Base-by-base conservation (phyloP, 331 rosid species). In the Cydonia oblonga region DNA sequence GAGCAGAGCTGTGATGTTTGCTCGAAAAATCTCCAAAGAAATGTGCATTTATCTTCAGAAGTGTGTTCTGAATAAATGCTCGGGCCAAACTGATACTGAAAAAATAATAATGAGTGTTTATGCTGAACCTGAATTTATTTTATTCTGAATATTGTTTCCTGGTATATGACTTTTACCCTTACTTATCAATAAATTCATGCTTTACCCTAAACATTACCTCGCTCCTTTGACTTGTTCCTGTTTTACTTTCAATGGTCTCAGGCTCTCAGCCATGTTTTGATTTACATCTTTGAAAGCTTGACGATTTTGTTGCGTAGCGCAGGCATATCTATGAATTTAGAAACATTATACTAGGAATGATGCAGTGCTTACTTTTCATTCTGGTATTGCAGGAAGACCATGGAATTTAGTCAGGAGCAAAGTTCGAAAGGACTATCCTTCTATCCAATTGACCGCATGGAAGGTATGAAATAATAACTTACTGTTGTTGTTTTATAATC, bases 381-480 rank as follows among this genome's bases (percentile, higher is more conserved):
- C 30, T 63, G 72, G 40, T 58, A 24, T 60, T 72, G 54, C 87
- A 93, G 98, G 98, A 46, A 86, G 97, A 77, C 83, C 90, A 58
- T 93, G 90, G 97, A 80, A 67, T 80, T 54, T 68, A 60, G 93
- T 83, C 59, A 82, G 66, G 71, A 82, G 66, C 26, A 93, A 93
- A 77, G 86, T 90, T 65, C 54, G 82, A 76, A 86, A 73, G 32
- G 92, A 90, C 84, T 93, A 87, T 78, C 97, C 96, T n/a, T 78
- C 87, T 22, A 71, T 93, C 83, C 98, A 93, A 68, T 71, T 90
- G 84, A 82, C 89, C 49, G 97, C 98, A 10, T 93, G 98, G 98
- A 91, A 87, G 96, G 98, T 90, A 84, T 61, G 72, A 7, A 71
- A 66, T 68, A 56, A 62, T 33, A 61, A 73, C 71, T 77, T 38